phyloP scores from a whole-genome alignment of 2,329 filamentous ascomycete species.

The Phaeophleospora eucalypticola region DNA sequence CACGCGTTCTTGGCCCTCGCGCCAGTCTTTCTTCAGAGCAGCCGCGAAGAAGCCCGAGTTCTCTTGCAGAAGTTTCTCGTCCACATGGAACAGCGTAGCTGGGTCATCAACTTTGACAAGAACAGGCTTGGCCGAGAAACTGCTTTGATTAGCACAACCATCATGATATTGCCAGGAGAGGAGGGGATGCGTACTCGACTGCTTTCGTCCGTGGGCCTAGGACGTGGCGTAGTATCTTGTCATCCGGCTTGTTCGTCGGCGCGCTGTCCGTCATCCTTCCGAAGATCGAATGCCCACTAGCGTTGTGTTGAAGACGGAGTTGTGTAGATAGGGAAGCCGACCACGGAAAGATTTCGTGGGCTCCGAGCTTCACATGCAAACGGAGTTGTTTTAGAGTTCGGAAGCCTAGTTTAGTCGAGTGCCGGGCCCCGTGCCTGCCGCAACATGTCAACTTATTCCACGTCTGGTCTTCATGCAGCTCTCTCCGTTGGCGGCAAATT shows the following conservation, averaged over 20 bases:
- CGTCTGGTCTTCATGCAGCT: too few relatives aligned
- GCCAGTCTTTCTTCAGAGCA: slow-evolving; percentile 14
- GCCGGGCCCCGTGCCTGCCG: too few relatives aligned
- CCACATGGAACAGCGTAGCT: slow-evolving; percentile 3
- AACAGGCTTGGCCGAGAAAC: slow-evolving; percentile 5
- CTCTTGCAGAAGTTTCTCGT: background rate
- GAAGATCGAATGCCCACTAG: too few relatives aligned
- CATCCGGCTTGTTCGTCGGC: too few relatives aligned
- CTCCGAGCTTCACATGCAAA: background rate
- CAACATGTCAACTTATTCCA: too few relatives aligned
- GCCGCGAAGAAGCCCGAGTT: slow-evolving; percentile 10
- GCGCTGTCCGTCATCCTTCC: too few relatives aligned
- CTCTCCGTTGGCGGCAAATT: too few relatives aligned
- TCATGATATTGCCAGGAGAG: background rate
- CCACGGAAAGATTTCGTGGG: background rate
- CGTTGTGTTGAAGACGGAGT: background rate
- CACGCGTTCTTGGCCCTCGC: slow-evolving; percentile 5
- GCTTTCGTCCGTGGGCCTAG: background rate
- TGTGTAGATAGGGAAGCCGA: background rate
- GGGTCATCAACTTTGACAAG: slow-evolving; percentile 10
- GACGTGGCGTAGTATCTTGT: too few relatives aligned
- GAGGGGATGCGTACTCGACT: background rate
- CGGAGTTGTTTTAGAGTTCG: background rate
- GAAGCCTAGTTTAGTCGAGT: background rate
- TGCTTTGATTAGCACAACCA: background rate